Evolutionary conservation across 306 rosid genomes (phyloP).

Genomic region (Crotalaria pallida): DNA sequence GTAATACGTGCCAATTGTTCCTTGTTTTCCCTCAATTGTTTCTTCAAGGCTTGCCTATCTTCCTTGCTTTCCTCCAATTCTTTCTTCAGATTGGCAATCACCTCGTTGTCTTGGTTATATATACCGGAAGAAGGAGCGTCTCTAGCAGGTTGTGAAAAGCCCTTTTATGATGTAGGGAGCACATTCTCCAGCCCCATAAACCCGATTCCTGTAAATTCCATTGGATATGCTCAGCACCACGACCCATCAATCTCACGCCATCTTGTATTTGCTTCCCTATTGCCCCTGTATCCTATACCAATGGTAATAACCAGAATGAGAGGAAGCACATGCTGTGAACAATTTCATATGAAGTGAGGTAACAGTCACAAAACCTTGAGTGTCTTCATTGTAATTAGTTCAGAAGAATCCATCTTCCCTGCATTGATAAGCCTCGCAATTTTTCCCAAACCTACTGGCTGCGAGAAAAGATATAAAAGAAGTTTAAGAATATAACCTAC

Average conservation of each 20-base stretch:
- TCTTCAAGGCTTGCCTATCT: no score
- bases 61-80: no score
- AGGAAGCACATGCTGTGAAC: slow-evolving; percentile 16
- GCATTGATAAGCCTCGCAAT: slow-evolving; percentile 78
- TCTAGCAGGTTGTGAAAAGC: no score
- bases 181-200: no score
- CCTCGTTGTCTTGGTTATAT: no score
- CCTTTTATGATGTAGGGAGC: no score
- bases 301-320: slow-evolving; percentile 26
- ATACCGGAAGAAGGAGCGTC: no score
- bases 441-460: slow-evolving; percentile 92
- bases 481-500: neutral
- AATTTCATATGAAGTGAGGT: slow-evolving; percentile 19
- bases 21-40: no score
- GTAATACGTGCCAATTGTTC: no score
- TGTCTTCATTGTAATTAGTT: slow-evolving; percentile 85
- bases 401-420: slow-evolving; percentile 88
- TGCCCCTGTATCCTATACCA: slow-evolving; percentile 74
- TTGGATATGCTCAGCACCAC: slow-evolving; percentile 78
- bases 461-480: slow-evolving; percentile 22
- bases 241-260: slow-evolving; percentile 95
- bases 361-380: slow-evolving; percentile 58
- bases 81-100: no score
- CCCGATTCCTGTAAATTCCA: no score
- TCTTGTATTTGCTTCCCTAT: slow-evolving; percentile 87